A percentile compares a stretch with the other conserved stretches of the same genome.
These are phyloP conservation scores for Saccharomyces hybrid DNA, from an alignment of 1,139 yeast species.

Conservation along the genomic window DNA sequence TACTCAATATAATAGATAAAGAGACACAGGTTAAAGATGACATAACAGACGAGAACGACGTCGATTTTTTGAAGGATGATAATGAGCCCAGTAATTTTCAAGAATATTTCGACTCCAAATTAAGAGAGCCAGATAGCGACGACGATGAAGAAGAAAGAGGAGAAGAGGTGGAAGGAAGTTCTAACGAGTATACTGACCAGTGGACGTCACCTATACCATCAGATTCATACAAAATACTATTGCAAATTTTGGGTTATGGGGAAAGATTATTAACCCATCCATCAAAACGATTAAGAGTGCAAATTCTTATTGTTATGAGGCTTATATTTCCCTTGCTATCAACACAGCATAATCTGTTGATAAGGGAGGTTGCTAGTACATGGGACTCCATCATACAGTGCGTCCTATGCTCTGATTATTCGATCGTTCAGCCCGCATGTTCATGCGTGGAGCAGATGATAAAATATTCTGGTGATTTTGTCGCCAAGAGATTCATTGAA, in stretches of 20 bases:
- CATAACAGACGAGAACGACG: slow-evolving; percentile 6
- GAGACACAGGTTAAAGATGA: slow-evolving; percentile 3
- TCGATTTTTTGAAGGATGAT: slow-evolving; percentile 1
- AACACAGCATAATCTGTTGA: slow-evolving; percentile 47
- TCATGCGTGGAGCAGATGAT: slow-evolving; percentile 36
- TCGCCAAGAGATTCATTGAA: slow-evolving; percentile 40
- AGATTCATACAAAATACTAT: slow-evolving; percentile 47
- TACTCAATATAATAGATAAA: slow-evolving; percentile 15
- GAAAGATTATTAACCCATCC: slow-evolving; percentile 64
- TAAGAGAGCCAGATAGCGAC: slow-evolving; percentile 20
- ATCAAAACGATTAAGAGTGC: slow-evolving; percentile 47
- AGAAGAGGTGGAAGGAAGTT: slow-evolving; percentile 6
- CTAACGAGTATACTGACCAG: slow-evolving; percentile 6
- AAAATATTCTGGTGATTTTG: slow-evolving; percentile 42
- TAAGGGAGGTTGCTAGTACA: slow-evolving; percentile 59
- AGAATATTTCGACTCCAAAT: slow-evolving; percentile 25
- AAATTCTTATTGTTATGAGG: slow-evolving; percentile 46
- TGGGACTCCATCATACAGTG: slow-evolving; percentile 55
- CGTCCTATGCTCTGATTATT: slow-evolving; percentile 35
- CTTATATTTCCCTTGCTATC: slow-evolving; percentile 54
- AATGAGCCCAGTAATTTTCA: slow-evolving; percentile 23
- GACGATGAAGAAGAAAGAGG: slow-evolving; percentile 21
- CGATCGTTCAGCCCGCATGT: slow-evolving; percentile 33
- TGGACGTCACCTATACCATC: slow-evolving; percentile 66
- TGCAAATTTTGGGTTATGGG: slow-evolving; percentile 60